Evolutionary conservation across 164 flowering plant species (phyloP).

Genomic region (Chimonanthus praecox): DNA sequence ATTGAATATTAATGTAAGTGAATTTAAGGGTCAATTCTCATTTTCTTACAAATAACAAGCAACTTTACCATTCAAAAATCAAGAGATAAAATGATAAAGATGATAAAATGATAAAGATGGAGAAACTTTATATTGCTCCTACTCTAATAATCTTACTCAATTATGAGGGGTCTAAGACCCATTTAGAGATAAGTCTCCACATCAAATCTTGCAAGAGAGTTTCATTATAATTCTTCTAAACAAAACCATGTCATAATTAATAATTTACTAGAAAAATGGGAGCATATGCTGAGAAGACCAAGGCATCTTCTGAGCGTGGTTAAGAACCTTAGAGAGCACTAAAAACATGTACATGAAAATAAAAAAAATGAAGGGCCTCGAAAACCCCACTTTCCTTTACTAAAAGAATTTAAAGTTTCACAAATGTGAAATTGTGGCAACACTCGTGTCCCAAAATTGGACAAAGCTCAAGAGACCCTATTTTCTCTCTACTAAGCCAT

Average conservation of each 20-base stretch:
- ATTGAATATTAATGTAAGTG: too few relatives aligned
- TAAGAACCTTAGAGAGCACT: neutral
- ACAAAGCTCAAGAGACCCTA: conserved; percentile 6
- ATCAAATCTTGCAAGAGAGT: neutral
- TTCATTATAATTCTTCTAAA: neutral
- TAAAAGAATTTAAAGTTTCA: neutral
- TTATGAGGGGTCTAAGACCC: neutral
- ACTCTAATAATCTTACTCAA: too few relatives aligned
- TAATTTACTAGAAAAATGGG: neutral
- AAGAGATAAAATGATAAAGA: too few relatives aligned
- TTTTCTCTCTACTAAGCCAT: neutral
- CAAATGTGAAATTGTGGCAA: neutral
- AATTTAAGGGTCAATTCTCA: too few relatives aligned
- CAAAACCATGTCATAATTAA: neutral
- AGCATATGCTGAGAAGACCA: neutral
- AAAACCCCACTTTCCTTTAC: neutral
- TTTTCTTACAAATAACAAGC: too few relatives aligned
- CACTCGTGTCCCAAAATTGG: conserved; percentile 2
- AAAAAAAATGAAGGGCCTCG: neutral
- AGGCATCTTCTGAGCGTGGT: neutral
- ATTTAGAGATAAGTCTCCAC: neutral
- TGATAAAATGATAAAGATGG: too few relatives aligned
- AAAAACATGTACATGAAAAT: neutral
- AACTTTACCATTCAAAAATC: too few relatives aligned
- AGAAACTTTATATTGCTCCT: neutral